Evolutionary conservation across 129 eudicot genomes (phyloP), one percentile per base, ranked within the genome.

Genomic region (Chrysanthemum lavandulifolium): DNA sequence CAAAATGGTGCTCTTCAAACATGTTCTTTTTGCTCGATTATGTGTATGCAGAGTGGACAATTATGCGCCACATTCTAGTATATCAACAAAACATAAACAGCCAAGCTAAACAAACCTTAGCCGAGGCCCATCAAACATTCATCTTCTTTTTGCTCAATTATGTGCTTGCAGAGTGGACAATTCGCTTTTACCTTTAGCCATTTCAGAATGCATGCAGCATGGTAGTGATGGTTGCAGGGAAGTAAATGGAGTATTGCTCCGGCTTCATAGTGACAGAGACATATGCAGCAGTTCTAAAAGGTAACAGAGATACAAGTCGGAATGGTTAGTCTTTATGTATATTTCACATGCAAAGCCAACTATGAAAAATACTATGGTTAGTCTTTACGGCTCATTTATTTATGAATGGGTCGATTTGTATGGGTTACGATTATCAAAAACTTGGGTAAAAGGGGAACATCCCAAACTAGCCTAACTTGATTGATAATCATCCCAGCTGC

Each of bases 111-210:
- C n/a, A n/a, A n/a, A n/a, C n/a, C n/a, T n/a, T n/a, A n/a, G n/a
- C n/a, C n/a, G n/a, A n/a, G n/a, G n/a, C n/a, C n/a, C n/a, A n/a
- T n/a, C n/a, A n/a, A n/a, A n/a, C n/a, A n/a, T n/a, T n/a, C n/a
- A n/a, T n/a, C n/a, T n/a, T n/a, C n/a, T n/a, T n/a, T n/a, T n/a
- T n/a, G n/a, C 73, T 76, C 74, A 49, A 88, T 83, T 79, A 79
- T 74, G 87, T 78, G 80, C 77, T 87, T 90, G 96, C 93, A 90
- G 23, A 90, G 88, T 2, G 96, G 96, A 72, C 96, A 90, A 14
- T 87, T 90, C 2, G 87, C 87, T 25, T 81, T 90, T 87, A 87
- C 85, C 79, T 79, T 87, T 16, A 90, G 96, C 96, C 96, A 90
- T 73, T 87, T 87, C 79, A 65, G 80, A 51, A 89, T 83, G 74